Base-by-base conservation (phyloP, 1,284 basidiomycete genomes). In the Apiotrichum gamsii region DNA sequence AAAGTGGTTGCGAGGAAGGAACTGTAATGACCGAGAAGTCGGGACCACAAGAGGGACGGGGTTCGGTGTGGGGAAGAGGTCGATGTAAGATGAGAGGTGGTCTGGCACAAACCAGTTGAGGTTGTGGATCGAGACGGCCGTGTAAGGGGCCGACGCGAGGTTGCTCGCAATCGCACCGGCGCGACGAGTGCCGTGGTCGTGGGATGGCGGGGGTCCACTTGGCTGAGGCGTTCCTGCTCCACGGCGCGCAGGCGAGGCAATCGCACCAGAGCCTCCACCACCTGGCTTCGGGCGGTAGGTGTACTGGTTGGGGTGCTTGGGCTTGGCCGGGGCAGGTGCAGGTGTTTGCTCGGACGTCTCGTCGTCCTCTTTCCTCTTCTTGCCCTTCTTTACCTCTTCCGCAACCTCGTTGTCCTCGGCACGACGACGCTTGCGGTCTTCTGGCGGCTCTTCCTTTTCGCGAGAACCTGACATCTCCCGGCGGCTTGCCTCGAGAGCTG, bases 81-180 rank as follows among this genome's bases (percentile, higher is more conserved):
- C 81, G 55, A 86, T 81, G 48, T 95, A 83, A 64, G 93, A 87
- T 0, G 84, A 80, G 33, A 98, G 80, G 72, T 97, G 94, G 72
- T 98, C 94, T 9, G 94, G 94, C 39, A 98, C 76, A 51, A 83
- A 80, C 91, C 90, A 96, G 37, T 85, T 83, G 8, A 71, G 58
- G 44, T 65, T 58, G 48, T 59, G 51, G n/a, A 68, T 62, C 3
- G 63, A 57, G 18, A 60, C 50, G 3, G 57, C 43, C 8, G 59
- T 54, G 24, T 59, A 56, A 5, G 59, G 61, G 16, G 59, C 58
- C 21, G 54, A 51, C 10, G 64, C 60, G 8, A 56, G 54, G 21
- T 57, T 62, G 40, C 52, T 61, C 23, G 62, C 65, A 10, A 62
- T 56, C 1, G 60, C 65, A 5, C 60, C 66, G 4, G 62, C 77